A percentile compares a stretch with the other conserved stretches of the same genome.
Conservation (phyloP, 129 eudicot genomes). For the Oenanthe sinensis region DNA sequence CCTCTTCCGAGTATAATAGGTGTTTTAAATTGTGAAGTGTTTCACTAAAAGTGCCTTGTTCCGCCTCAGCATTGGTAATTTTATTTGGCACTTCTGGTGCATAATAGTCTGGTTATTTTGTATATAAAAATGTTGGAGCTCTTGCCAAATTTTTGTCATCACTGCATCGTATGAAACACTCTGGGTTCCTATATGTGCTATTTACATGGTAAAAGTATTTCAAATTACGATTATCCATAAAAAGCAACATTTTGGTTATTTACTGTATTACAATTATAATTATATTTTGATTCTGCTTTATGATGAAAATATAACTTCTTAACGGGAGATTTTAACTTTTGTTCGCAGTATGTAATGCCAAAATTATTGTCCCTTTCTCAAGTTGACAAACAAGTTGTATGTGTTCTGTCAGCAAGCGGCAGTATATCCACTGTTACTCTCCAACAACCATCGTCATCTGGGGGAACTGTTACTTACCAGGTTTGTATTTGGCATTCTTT, state of each 20-base stretch:
- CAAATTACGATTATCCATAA: background rate
- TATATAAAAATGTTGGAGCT: background rate
- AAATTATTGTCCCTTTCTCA: slow-evolving; percentile 45
- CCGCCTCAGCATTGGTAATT: background rate
- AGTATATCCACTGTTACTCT: slow-evolving; percentile 51
- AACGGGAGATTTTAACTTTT: slow-evolving; percentile 7
- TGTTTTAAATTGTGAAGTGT: background rate
- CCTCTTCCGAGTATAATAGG: too few relatives aligned
- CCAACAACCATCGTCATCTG: slow-evolving; percentile 34
- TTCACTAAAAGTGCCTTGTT: background rate
- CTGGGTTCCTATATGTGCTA: background rate
- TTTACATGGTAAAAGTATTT: background rate
- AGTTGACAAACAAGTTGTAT: slow-evolving; percentile 35
- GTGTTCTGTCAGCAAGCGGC: slow-evolving; percentile 51
- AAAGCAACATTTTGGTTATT: background rate
- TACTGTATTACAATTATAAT: background rate
- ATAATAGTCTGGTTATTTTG: background rate
- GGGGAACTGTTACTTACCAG: slow-evolving; percentile 56
- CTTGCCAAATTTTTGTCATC: background rate
- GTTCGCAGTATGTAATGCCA: slow-evolving; percentile 36
- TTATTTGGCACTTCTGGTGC: background rate
- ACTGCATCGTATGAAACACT: background rate
- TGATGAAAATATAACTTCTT: background rate
- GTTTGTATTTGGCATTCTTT: slow-evolving; percentile 21
- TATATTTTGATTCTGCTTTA: background rate